A percentile compares a stretch with the other conserved stretches of the same genome.
phyloP scores from a whole-genome alignment of 139 green algal species.

The Micractinium conductrix region DNA sequence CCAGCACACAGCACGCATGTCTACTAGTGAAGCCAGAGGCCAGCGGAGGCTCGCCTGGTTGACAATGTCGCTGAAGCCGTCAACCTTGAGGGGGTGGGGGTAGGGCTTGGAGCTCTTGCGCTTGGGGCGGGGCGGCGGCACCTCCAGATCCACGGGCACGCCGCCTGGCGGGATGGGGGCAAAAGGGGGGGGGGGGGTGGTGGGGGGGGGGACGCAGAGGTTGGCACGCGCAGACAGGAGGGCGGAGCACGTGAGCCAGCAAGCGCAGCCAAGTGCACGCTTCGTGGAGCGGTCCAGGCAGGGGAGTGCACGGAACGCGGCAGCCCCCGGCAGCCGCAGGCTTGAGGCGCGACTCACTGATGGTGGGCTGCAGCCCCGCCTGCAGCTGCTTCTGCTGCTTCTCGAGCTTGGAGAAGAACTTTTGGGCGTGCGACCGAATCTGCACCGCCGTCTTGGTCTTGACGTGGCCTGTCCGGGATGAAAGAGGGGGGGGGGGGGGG shows the following conservation, averaged over 20 bases:
- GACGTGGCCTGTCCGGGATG: constrained; percentile 80
- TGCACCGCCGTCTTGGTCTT: constrained; percentile 96
- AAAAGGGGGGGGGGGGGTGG: no score
- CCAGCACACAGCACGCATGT: no score
- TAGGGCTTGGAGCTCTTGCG: constrained; percentile 82
- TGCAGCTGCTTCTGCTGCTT: constrained; percentile 54
- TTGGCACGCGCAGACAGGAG: no score
- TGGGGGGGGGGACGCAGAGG: background rate
- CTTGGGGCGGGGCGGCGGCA: constrained; percentile 91
- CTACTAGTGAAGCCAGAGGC: no score
- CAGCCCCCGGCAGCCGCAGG: no score
- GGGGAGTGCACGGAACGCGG: no score
- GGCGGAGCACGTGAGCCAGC: no score
- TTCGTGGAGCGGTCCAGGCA: no score
- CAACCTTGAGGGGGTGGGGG: constrained; percentile 81
- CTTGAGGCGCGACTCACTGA: no score
- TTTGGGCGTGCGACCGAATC: constrained; percentile 95
- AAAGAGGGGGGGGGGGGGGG: background rate
- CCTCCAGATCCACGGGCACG: constrained; percentile 60
- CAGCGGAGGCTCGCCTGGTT: constrained; percentile 14
- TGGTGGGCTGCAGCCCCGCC: constrained; percentile 17
- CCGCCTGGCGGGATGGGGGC: constrained; percentile 6
- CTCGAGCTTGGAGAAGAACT: constrained; percentile 90
- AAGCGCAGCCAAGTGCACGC: no score
- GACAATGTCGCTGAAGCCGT: constrained; percentile 2